Conservation (phyloP, 148 eudicot genomes). For the Fagopyrum homotropicum region DNA sequence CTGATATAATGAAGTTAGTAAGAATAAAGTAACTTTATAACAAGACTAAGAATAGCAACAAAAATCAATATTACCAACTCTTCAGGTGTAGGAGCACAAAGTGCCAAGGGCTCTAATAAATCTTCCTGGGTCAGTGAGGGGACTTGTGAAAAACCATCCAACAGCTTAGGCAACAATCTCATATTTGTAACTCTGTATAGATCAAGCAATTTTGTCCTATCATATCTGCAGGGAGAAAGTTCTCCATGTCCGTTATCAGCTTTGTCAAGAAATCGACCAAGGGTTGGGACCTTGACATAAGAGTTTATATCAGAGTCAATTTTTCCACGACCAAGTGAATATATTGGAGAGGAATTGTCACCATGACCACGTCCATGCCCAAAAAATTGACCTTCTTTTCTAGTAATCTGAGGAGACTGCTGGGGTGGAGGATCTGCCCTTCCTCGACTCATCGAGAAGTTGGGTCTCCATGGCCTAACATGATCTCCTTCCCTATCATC, state of each 20-base stretch:
- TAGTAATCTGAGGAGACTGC: conserved; percentile 35
- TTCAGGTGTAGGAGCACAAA: conserved; percentile 60
- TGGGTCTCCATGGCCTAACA: conserved; percentile 80
- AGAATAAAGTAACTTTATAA: conserved; percentile 15
- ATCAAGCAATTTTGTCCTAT: conserved; percentile 71
- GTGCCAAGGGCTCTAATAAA: conserved; percentile 66
- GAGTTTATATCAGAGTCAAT: conserved; percentile 29
- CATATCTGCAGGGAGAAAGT: conserved; percentile 45
- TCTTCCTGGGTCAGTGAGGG: conserved; percentile 83
- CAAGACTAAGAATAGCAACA: conserved; percentile 1
- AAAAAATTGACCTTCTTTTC: conserved; percentile 48
- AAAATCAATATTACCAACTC: conserved; percentile 47
- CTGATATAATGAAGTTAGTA: conserved; percentile 31
- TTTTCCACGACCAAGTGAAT: conserved; percentile 63
- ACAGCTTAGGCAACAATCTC: conserved; percentile 27
- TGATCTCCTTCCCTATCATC: conserved; percentile 75
- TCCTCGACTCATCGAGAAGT: conserved; percentile 54
- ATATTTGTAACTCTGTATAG: conserved; percentile 53
- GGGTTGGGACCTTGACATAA: conserved; percentile 18
- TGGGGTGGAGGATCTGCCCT: conserved; percentile 50
- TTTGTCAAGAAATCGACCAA: conserved; percentile 37
- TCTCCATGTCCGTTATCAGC: conserved; percentile 53
- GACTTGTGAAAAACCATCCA: conserved; percentile 50
- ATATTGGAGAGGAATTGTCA: conserved; percentile 39
- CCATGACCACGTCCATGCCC: conserved; percentile 84